Percentiles rank a stretch among this genome's conserved stretches.
Evolutionary conservation across 192 early-diverging fungal species (phyloP).

Genomic region (Backusella liffmaniae): DNA sequence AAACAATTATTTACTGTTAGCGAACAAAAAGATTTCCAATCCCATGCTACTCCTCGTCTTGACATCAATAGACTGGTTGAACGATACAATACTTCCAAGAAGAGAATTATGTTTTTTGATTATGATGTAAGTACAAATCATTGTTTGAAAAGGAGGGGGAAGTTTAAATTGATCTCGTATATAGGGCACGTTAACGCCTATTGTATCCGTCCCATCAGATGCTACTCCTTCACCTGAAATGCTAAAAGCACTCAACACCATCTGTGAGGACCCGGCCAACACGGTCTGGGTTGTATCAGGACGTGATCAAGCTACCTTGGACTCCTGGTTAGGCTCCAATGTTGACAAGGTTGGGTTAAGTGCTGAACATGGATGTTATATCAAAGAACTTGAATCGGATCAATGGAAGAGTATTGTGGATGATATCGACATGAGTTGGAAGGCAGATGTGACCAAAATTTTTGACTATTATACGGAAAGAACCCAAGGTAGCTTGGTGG

Average conservation of each 20-base stretch:
- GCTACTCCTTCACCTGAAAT: conserved; percentile 85
- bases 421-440: conserved; percentile 88
- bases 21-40: conserved; percentile 41
- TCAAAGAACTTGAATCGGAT: conserved; percentile 69
- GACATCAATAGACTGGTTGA: conserved; percentile 55
- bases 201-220: conserved; percentile 82
- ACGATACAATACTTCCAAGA: conserved; percentile 58
- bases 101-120: conserved; percentile 89
- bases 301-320: conserved; percentile 80
- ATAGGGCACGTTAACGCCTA: conserved; percentile 94
- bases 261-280: conserved; percentile 80
- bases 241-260: conserved; percentile 67
- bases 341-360: conserved; percentile 78
- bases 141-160: not conserved
- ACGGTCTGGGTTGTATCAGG: conserved; percentile 91
- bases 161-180: not conserved
- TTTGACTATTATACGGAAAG: conserved; percentile 96
- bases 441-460: conserved; percentile 87
- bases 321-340: conserved; percentile 80
- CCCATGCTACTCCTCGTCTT: conserved; percentile 44
- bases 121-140: conserved; percentile 69
- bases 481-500: conserved; percentile 91
- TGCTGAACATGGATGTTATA: conserved; percentile 98
- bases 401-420: conserved; percentile 76
- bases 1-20: conserved; percentile 64